phyloP scores from a whole-genome alignment of 495 filamentous ascomycete species.

The Penicillium ochrochloron region DNA sequence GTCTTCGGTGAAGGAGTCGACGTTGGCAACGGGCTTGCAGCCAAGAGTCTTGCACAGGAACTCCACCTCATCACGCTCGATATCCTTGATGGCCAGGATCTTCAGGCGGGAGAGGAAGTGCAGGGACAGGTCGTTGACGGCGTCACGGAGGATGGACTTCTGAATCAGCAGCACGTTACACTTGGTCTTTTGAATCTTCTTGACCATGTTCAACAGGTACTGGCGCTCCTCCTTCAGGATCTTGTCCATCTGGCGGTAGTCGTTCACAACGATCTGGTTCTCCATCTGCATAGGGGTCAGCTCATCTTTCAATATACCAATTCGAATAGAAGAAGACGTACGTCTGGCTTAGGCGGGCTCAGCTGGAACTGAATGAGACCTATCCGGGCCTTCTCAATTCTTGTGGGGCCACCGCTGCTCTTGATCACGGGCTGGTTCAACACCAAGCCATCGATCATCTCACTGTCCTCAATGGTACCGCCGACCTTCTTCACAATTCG shows the following conservation, averaged over 20 bases:
- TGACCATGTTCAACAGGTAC: constrained; percentile 97
- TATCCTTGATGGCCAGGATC: constrained; percentile 94
- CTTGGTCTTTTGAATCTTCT: constrained; percentile 99
- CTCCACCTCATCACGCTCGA: constrained; percentile 97
- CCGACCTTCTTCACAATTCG: constrained; percentile 97
- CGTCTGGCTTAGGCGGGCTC: constrained; percentile 95
- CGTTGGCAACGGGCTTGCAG: constrained; percentile 98
- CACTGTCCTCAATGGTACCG: constrained; percentile 96
- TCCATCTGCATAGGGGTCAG: constrained; percentile 72
- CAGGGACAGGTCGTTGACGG: constrained; percentile 94
- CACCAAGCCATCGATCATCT: constrained; percentile 94
- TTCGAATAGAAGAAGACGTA: constrained; percentile 47
- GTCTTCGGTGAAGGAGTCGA: constrained; percentile 98
- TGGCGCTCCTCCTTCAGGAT: constrained; percentile 98
- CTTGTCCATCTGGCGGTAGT: constrained; percentile 99
- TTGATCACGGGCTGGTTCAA: constrained; percentile 93
- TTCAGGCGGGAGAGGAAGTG: constrained; percentile 98
- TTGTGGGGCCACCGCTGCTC: constrained; percentile 84
- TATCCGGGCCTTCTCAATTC: constrained; percentile 97
- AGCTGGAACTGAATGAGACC: constrained; percentile 98
- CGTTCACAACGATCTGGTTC: constrained; percentile 97
- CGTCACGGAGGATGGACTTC: constrained; percentile 96
- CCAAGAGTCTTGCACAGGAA: constrained; percentile 98
- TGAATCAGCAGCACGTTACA: constrained; percentile 99
- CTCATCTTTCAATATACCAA: not conserved